Percentiles rank a stretch among this genome's conserved stretches.
Conservation (phyloP, 176 grass and related monocot species). For the Puccinellia tenuiflora region DNA sequence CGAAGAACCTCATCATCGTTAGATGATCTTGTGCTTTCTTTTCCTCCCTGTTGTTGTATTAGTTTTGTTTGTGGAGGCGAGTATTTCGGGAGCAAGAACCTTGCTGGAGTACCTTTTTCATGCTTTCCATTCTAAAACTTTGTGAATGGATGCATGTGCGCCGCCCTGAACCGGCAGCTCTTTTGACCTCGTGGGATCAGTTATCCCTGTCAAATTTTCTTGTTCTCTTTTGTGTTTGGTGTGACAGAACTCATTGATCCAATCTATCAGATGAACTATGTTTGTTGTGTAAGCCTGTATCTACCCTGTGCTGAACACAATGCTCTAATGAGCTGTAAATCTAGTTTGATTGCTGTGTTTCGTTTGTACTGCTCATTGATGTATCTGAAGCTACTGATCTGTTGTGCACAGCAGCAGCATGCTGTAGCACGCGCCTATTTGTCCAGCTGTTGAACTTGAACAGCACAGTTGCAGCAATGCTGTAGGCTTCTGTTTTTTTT, state of each 20-base stretch:
- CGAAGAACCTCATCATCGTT: background rate
- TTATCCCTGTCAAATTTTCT: constrained; percentile 22
- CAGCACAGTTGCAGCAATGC: background rate
- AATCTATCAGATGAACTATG: constrained; percentile 7
- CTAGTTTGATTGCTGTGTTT: background rate
- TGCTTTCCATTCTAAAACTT: constrained; percentile 21
- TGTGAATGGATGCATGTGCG: constrained; percentile 16
- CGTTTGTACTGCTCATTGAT: background rate
- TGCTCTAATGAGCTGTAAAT: constrained; percentile 25
- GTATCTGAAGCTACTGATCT: background rate
- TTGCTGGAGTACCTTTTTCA: constrained; percentile 22
- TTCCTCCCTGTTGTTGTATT: constrained; percentile 34
- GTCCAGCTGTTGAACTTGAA: constrained; percentile 8
- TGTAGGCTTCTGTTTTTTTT: background rate
- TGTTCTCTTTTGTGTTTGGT: constrained; percentile 29
- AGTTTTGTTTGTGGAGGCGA: constrained; percentile 25
- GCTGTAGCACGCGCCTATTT: background rate
- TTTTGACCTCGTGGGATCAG: constrained; percentile 20
- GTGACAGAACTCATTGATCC: constrained; percentile 22
- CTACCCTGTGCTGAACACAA: constrained; percentile 5
- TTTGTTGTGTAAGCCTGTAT: constrained; percentile 23
- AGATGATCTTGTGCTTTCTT: constrained; percentile 22
- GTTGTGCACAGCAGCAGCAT: background rate
- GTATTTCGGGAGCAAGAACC: constrained; percentile 20
- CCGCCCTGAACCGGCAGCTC: background rate